phyloP scores from a whole-genome alignment of 2,329 filamentous ascomycete genomes.

The Ascochyta pisi region DNA sequence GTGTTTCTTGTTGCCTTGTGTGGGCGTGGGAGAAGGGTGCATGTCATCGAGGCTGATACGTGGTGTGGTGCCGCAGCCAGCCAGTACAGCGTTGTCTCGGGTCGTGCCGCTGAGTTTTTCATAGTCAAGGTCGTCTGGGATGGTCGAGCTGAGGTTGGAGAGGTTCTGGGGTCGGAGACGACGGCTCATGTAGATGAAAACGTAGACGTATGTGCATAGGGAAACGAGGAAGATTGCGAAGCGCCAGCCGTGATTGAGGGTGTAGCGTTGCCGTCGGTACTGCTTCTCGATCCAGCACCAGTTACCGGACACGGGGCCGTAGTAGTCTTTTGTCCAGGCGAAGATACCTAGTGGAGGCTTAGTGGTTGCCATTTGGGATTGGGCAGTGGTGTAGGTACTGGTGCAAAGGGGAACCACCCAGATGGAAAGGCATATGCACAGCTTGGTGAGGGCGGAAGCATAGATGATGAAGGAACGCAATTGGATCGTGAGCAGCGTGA shows the following conservation, averaged over 20 bases:
- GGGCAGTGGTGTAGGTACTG: slow-evolving; percentile 23
- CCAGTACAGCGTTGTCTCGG: slow-evolving; percentile 11
- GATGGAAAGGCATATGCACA: slow-evolving; percentile 47
- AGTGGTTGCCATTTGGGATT: not conserved
- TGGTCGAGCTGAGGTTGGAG: slow-evolving; percentile 9
- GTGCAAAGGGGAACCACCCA: slow-evolving; percentile 54
- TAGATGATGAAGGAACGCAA: slow-evolving; percentile 46
- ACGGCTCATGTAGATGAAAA: slow-evolving; percentile 48
- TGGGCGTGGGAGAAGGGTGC: not conserved
- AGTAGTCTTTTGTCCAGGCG: slow-evolving; percentile 13
- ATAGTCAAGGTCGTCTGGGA: slow-evolving; percentile 1
- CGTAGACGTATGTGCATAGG: slow-evolving; percentile 53
- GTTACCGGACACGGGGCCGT: slow-evolving; percentile 53
- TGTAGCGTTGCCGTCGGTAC: slow-evolving; percentile 53
- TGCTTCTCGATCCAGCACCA: slow-evolving; percentile 57
- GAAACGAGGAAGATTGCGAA: slow-evolving; percentile 53
- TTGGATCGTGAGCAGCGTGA: slow-evolving; percentile 52
- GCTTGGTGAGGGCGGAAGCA: slow-evolving; percentile 34
- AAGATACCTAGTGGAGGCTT: slow-evolving; percentile 4
- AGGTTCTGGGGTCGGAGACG: slow-evolving; percentile 18
- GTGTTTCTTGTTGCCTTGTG: not conserved
- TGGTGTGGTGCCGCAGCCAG: slow-evolving; percentile 11
- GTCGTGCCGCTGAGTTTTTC: not conserved
- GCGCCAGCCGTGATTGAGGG: slow-evolving; percentile 56
- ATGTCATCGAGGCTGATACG: slow-evolving; percentile 2